Percentiles rank a stretch among this genome's conserved stretches.
Evolutionary conservation across 1,139 yeast genomes (phyloP).

Genomic region (Scheffersomyces titani): DNA sequence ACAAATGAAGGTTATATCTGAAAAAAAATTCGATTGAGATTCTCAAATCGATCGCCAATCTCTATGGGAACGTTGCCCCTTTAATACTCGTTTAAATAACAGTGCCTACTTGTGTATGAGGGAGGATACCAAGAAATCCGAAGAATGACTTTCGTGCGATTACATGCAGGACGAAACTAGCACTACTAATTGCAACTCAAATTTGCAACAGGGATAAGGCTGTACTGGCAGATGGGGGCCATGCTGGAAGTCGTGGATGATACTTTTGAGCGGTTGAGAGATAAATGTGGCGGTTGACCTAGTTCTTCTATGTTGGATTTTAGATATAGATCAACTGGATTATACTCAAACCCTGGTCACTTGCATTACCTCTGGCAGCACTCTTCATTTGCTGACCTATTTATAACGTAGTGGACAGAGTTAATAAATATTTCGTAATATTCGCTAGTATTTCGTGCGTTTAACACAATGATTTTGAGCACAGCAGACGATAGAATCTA

Average conservation of each 20-base stretch:
- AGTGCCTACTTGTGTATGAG: neutral
- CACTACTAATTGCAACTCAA: neutral
- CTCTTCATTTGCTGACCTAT: too few species aligned
- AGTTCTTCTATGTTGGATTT: neutral
- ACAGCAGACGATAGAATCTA: too few species aligned
- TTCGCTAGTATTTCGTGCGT: too few species aligned
- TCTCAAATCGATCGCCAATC: neutral
- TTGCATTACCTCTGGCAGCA: too few species aligned
- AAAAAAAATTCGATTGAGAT: neutral
- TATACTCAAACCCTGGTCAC: neutral
- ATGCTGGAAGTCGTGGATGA: neutral
- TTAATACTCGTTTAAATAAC: neutral
- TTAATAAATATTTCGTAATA: too few species aligned
- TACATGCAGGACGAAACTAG: neutral
- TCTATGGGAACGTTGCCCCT: neutral
- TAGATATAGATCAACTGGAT: too few species aligned
- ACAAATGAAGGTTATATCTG: too few species aligned
- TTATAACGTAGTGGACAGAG: too few species aligned
- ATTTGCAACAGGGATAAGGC: neutral
- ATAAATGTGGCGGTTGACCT: neutral
- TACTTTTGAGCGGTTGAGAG: neutral
- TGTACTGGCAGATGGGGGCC: neutral
- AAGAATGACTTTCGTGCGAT: neutral
- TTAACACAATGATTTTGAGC: too few species aligned
- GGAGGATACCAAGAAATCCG: neutral